Evolutionary conservation across 2,329 filamentous ascomycete species (phyloP).

Genomic region (Diplodia intermedia): DNA sequence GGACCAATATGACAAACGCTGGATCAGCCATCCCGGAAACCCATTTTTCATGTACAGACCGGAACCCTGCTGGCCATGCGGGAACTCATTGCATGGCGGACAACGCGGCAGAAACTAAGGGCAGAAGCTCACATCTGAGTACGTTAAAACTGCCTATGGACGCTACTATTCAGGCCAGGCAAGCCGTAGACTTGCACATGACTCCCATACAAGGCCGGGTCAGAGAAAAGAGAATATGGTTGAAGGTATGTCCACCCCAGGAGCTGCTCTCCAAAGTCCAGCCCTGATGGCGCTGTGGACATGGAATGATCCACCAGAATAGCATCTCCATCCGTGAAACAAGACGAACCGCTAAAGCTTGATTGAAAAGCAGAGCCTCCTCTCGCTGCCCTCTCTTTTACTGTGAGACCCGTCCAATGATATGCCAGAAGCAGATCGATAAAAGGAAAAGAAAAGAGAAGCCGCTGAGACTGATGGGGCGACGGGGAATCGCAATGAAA

Average conservation of each 20-base stretch:
- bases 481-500: slow-evolving; percentile 30
- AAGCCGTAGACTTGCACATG: not conserved
- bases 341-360: not conserved
- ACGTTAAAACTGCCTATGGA: slow-evolving; percentile 7
- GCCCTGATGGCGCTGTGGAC: slow-evolving; percentile 5
- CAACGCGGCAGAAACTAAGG: not conserved
- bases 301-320: slow-evolving; percentile 7
- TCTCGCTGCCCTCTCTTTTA: not conserved
- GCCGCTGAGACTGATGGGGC: slow-evolving; percentile 15
- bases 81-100: no score
- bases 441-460: not conserved
- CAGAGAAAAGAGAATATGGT: not conserved
- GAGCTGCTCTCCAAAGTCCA: not conserved
- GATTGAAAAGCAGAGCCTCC: slow-evolving; percentile 1
- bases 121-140: not conserved
- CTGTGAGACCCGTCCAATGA: not conserved
- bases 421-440: slow-evolving; percentile 12
- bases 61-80: no score
- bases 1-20: slow-evolving; percentile 9
- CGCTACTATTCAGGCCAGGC: not conserved
- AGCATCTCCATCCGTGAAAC: not conserved
- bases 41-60: no score
- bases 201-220: slow-evolving; percentile 11
- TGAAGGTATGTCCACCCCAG: not conserved
- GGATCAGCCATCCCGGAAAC: not conserved